These are phyloP conservation scores for Sporisorium graminicola DNA, from an alignment of 1,284 basidiomycete genomes.

Conservation along the genomic window DNA sequence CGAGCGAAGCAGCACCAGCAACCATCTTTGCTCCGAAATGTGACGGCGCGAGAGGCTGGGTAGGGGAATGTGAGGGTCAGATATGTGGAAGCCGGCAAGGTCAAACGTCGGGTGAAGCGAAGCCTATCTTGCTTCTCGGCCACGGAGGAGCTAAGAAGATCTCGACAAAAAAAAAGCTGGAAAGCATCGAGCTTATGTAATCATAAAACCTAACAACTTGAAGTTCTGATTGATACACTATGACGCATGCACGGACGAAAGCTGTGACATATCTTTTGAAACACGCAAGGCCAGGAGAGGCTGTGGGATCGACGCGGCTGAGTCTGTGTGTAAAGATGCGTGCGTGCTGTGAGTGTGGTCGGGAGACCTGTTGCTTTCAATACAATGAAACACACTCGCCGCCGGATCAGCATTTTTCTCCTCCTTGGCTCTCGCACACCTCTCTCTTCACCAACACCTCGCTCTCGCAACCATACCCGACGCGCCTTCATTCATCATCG, in stretches of 20 bases:
- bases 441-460: neutral
- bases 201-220: rapidly evolving
- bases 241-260: constrained; percentile 19
- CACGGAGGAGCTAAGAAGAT: neutral
- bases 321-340: neutral
- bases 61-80: neutral
- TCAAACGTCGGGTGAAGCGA: constrained; percentile 6
- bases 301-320: constrained; percentile 12
- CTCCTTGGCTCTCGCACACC: neutral
- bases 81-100: neutral
- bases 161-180: neutral
- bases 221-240: neutral
- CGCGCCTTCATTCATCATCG: neutral
- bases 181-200: constrained; percentile 11
- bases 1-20: constrained; percentile 29
- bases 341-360: neutral
- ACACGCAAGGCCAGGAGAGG: neutral
- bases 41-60: neutral
- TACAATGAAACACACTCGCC: neutral
- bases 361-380: constrained; percentile 1
- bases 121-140: neutral
- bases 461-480: neutral
- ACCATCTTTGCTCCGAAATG: constrained; percentile 14
- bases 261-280: neutral
- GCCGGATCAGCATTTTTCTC: neutral